Evolutionary conservation across 2,329 filamentous ascomycete genomes (phyloP), one percentile per base, ranked within the genome.

Genomic region (Tothia fuscella): DNA sequence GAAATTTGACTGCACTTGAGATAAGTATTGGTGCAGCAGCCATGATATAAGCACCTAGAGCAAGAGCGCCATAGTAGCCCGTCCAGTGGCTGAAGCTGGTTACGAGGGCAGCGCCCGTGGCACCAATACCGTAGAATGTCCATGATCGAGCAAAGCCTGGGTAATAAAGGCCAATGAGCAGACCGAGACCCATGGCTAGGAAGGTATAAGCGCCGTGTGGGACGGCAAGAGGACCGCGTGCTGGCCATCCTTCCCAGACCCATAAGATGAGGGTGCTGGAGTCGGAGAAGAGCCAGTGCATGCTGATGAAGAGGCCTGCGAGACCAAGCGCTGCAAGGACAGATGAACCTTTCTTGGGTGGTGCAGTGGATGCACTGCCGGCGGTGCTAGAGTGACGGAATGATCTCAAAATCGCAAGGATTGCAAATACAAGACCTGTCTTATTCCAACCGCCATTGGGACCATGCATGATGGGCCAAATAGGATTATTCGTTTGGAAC

Each of bases 191-290:
- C 91, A 98, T 98, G 45, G 80, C 80, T 41, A 83, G 72, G 40
- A 95, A 75, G 2, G 87, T 95, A 57, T 81, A 76, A 53, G 84
- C 86, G 41, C 88, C 91, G 54, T 96, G 87, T n/a, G 87, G 86
- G 36, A 80, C 86, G 47, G 87, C 77, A 38, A 91, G 76, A 2
- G 91, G 91, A 5, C 91, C 91, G 38, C 82, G 78, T 30, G 96
- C 76, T 12, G 91, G 91, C 53, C 83, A 98, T 5, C 91, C 91
- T 52, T 95, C 87, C 91, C 91, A 98, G 3, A 86, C 86, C 91
- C 91, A 98, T 13, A 88, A 72, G 44, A 96, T 95, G 87, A 98
- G 96, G 41, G 91, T 98, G 66, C 91, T 96, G 0, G 88, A 93
- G 58, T 98, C 91, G 0, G 91, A 95, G 9, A 98, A 72, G 7